Base-by-base conservation (phyloP, 2,329 filamentous ascomycete genomes). In the Penicillium sp. region DNA sequence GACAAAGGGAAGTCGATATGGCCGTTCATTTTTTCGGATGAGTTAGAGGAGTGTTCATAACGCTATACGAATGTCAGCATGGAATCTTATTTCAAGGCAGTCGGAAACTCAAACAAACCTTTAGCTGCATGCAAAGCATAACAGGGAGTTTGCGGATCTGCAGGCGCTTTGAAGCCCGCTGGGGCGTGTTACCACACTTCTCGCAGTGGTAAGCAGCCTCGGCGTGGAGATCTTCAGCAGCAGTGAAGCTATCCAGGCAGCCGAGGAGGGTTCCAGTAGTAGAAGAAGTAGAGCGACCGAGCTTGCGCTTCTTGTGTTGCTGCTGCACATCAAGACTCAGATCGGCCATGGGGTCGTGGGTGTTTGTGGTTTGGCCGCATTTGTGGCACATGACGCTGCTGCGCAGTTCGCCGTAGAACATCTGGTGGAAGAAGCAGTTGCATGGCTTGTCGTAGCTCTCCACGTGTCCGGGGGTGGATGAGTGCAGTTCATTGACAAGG, bases 381-480 rank as follows among this genome's bases (percentile, higher is more conserved):
- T 88, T 89, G 69, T 91, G 88, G 75, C 93, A 99, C 19, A 91
- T 96, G 39, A 96, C 93, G 21, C 89, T 93, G 69, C 88, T 94
- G 67, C 91, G 90, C 59, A 95, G 85, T 71, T 95, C 93, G 59
- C 94, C 94, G 72, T 93, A 96, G 69, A 97, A 97, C 0, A 91
- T 92, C 70, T 93, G 90, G 72, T 97, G 94, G 65, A 97, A 89
- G 67, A 97, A 90, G 75, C 93, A 99, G 58, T 87, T 85, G 79
- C 94, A 97, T 64, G 70, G 76, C 50, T 75, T 73, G 19, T 72
- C 70, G 41, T 73, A 68, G 65, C 79, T 83, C 69, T 86, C 87
- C 39, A 84, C 83, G 62, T 90, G 87, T 15, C 87, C 87, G 65
- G 92, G 94, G 40, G 91, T 80, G 10, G 78, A 84, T 69, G 89